phyloP scores from a whole-genome alignment of 805 yeast species.

The Candida fluviatilis region DNA sequence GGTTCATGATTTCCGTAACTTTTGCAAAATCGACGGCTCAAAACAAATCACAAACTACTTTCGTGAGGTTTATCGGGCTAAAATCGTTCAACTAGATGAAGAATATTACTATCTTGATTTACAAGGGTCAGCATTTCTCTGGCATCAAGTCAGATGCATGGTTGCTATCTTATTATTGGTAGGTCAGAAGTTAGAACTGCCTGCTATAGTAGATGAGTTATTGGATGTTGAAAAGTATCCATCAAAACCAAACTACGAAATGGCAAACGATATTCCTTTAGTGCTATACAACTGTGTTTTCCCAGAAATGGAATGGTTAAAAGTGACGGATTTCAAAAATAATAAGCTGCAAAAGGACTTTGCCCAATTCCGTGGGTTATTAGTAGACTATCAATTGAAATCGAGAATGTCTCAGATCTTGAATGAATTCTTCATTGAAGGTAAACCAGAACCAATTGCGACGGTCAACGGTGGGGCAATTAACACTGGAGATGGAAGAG shows the following conservation, averaged over 20 bases:
- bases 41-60: slow-evolving; percentile 80
- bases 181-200: slow-evolving; percentile 72
- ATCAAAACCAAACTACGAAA: slow-evolving; percentile 72
- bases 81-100: slow-evolving; percentile 38
- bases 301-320: slow-evolving; percentile 67
- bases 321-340: slow-evolving; percentile 23
- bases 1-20: slow-evolving; percentile 86
- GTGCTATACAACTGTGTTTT: slow-evolving; percentile 82
- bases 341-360: slow-evolving; percentile 27
- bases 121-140: slow-evolving; percentile 84
- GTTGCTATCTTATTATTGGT: slow-evolving; percentile 75
- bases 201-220: slow-evolving; percentile 52
- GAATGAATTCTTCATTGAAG: slow-evolving; percentile 28
- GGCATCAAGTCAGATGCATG: slow-evolving; percentile 99
- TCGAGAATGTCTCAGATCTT: slow-evolving; percentile 49
- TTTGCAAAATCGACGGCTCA: slow-evolving; percentile 91
- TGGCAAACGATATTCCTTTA: slow-evolving; percentile 88
- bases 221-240: slow-evolving; percentile 56
- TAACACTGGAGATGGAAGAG: slow-evolving; percentile 77
- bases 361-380: slow-evolving; percentile 41
- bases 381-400: slow-evolving; percentile 57
- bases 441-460: slow-evolving; percentile 10
- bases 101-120: slow-evolving; percentile 68
- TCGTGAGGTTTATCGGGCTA: slow-evolving; percentile 57
- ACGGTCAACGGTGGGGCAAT: slow-evolving; percentile 25